These are phyloP conservation scores for Rhizopus sp. DNA, from an alignment of 371 early-diverging fungal species.

Conservation along the genomic window DNA sequence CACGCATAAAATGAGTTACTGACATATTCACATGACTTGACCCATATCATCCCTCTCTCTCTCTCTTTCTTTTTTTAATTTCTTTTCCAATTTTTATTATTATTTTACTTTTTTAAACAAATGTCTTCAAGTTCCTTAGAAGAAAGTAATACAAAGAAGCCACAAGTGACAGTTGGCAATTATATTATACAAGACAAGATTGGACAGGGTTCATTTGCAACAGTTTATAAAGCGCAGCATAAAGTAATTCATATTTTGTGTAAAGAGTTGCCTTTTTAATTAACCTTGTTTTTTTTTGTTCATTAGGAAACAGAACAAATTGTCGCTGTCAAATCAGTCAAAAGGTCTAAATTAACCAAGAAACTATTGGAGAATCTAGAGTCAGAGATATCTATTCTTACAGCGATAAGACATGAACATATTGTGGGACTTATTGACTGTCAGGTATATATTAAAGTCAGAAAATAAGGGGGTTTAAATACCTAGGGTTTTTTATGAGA, in stretches of 20 bases:
- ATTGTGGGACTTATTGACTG: constrained; percentile 86
- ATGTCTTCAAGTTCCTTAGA: constrained; percentile 5
- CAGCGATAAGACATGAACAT: constrained; percentile 78
- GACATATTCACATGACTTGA: background rate
- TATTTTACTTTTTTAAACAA: constrained; percentile 1
- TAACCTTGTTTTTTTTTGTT: background rate
- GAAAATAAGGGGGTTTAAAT: background rate
- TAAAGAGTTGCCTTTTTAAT: background rate
- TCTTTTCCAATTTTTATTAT: background rate
- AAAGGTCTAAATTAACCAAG: constrained; percentile 80
- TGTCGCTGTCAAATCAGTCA: constrained; percentile 92
- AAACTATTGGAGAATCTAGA: constrained; percentile 91
- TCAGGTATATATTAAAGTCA: constrained; percentile 49
- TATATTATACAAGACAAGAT: constrained; percentile 73
- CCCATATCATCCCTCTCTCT: background rate
- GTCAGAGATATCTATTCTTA: constrained; percentile 89
- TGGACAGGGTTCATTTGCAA: constrained; percentile 95
- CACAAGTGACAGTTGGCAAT: constrained; percentile 53
- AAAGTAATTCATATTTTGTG: constrained; percentile 42
- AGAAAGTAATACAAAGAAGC: background rate
- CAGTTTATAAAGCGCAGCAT: constrained; percentile 84
- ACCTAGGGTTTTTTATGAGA: background rate
- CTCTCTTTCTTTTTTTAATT: constrained; percentile 1
- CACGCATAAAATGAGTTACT: background rate
- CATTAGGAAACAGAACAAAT: constrained; percentile 54